phyloP scores from a whole-genome alignment of 768 basidiomycete genomes.

The Albatrellus ellisii region DNA sequence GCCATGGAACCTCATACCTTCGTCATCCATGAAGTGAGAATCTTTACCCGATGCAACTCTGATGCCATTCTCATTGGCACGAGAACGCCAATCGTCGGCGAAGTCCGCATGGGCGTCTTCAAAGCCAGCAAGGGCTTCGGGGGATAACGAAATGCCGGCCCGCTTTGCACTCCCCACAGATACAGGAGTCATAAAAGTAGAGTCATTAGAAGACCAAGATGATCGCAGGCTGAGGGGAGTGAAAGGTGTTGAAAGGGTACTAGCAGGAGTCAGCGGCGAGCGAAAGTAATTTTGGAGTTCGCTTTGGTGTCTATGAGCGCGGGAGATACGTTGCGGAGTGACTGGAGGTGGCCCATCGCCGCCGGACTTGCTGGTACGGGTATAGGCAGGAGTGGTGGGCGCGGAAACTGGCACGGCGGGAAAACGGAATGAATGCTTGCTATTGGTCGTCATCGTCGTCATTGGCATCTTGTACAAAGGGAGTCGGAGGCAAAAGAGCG shows the following conservation, averaged over 20 bases:
- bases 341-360: conserved; percentile 28
- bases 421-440: conserved; percentile 4
- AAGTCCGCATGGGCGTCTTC: conserved; percentile 43
- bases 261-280: conserved; percentile 51
- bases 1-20: conserved; percentile 21
- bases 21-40: conserved; percentile 32
- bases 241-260: conserved; percentile 39
- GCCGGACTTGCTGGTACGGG: conserved; percentile 23
- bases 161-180: conserved; percentile 29
- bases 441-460: conserved; percentile 7
- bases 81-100: conserved; percentile 57
- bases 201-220: conserved; percentile 34
- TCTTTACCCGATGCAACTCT: conserved; percentile 36
- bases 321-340: conserved; percentile 51
- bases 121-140: conserved; percentile 22
- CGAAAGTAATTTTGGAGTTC: conserved; percentile 23
- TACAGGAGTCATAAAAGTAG: conserved; percentile 49
- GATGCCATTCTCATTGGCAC: conserved; percentile 61
- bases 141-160: conserved; percentile 29
- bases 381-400: conserved; percentile 28
- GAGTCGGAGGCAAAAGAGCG: not conserved
- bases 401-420: conserved; percentile 26
- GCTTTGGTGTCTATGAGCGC: conserved; percentile 25
- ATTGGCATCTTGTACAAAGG: not conserved
- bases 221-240: conserved; percentile 61